Percentiles rank a stretch among this genome's conserved stretches.
phyloP scores from a whole-genome alignment of 2,329 filamentous ascomycete species.

The Cadophora luteo-olivacea region DNA sequence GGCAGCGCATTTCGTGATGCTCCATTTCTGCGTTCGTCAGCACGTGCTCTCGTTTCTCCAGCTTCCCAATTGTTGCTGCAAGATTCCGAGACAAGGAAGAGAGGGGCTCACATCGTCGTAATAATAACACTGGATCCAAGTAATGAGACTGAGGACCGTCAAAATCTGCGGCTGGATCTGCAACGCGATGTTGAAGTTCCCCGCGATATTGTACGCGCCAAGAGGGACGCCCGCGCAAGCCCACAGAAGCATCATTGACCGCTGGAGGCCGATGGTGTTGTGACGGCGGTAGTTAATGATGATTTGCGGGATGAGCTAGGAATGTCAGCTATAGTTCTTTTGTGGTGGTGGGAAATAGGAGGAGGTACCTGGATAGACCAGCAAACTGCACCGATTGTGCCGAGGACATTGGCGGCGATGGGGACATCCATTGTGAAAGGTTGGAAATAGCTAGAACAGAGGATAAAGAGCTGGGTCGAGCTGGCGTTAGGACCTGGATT shows the following conservation, averaged over 20 bases:
- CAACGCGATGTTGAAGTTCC: constrained; percentile 44
- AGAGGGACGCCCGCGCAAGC: constrained; percentile 71
- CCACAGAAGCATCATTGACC: constrained; percentile 77
- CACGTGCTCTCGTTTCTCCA: too few relatives aligned
- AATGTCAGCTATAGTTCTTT: not conserved
- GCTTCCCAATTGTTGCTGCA: too few relatives aligned
- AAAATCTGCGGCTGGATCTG: constrained; percentile 46
- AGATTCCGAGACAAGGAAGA: too few relatives aligned
- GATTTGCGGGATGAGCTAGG: constrained; percentile 71
- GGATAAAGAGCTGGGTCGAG: too few relatives aligned
- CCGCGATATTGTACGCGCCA: constrained; percentile 51
- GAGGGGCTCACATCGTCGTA: constrained; percentile 53
- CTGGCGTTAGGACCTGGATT: not conserved
- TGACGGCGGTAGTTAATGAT: constrained; percentile 71
- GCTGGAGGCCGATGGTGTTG: constrained; percentile 68
- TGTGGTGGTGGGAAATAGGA: not conserved
- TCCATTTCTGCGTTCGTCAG: constrained; percentile 54
- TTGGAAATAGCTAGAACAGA: not conserved
- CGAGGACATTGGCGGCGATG: constrained; percentile 62
- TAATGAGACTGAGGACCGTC: constrained; percentile 45
- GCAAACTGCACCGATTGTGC: constrained; percentile 66
- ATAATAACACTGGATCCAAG: constrained; percentile 45
- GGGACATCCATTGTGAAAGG: constrained; percentile 56
- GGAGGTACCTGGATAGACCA: constrained; percentile 66
- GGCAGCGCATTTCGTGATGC: constrained; percentile 53